Evolutionary conservation across 306 rosid genomes (phyloP).

Genomic region (Boehmeria nivea): DNA sequence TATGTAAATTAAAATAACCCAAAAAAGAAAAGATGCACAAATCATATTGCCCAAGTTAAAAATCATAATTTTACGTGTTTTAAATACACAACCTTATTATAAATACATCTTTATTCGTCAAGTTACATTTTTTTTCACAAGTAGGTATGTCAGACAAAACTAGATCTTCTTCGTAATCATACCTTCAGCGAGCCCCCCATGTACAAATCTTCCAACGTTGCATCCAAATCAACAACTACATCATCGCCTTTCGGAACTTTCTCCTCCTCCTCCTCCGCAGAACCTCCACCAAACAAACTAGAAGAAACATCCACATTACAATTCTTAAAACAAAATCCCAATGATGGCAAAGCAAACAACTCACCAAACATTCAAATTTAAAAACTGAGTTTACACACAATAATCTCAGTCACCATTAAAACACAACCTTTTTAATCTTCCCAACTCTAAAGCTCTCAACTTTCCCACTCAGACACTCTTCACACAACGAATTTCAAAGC

Average conservation of each 20-base stretch:
- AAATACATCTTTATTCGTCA: too few relatives aligned
- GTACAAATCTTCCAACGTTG: constrained; percentile 81
- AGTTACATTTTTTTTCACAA: neutral
- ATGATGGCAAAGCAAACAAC: neutral
- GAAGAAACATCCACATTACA: constrained; percentile 16
- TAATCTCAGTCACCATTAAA: too few relatives aligned
- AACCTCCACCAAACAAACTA: constrained; percentile 85
- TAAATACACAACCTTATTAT: too few relatives aligned
- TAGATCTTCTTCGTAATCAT: constrained; percentile 12
- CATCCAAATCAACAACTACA: constrained; percentile 76
- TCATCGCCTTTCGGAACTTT: constrained; percentile 80
- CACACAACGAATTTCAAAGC: neutral
- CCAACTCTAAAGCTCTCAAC: neutral
- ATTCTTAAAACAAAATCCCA: neutral
- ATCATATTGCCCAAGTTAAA: too few relatives aligned
- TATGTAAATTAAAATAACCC: neutral
- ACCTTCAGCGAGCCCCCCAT: constrained; percentile 97
- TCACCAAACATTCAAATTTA: neutral
- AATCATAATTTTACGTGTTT: too few relatives aligned
- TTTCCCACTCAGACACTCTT: neutral
- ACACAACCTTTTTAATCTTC: neutral
- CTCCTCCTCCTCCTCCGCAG: constrained; percentile 84
- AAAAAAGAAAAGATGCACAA: neutral
- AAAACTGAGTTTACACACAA: too few relatives aligned
- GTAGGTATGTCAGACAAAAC: neutral